Conservation (phyloP, 78 protist species). For the Emiliania huxleyi region DNA sequence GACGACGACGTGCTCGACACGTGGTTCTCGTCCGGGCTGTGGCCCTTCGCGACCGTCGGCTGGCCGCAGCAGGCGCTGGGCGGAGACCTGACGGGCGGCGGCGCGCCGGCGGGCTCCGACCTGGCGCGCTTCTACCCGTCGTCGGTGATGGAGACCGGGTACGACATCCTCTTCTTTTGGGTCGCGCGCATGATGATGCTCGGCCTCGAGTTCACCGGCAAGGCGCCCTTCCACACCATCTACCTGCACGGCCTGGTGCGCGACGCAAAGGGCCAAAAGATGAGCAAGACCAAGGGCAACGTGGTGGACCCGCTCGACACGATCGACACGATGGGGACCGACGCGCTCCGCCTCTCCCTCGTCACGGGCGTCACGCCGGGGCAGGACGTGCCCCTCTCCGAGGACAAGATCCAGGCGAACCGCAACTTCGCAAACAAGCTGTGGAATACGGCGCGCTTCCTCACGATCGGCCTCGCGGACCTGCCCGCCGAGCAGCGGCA, state of each 20-base stretch:
- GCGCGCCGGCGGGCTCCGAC: slow-evolving; percentile 13
- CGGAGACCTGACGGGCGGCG: not conserved
- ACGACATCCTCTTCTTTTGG: slow-evolving; percentile 95
- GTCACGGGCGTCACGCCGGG: slow-evolving; percentile 35
- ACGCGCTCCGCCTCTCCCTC: slow-evolving; percentile 82
- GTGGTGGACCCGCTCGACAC: slow-evolving; percentile 63
- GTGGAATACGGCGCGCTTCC: slow-evolving; percentile 4
- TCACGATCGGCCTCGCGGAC: not conserved
- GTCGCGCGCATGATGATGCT: slow-evolving; percentile 95
- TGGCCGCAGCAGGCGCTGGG: slow-evolving; percentile 51
- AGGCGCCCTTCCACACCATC: slow-evolving; percentile 73
- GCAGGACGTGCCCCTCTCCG: not conserved
- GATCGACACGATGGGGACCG: slow-evolving; percentile 85
- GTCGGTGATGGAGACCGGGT: slow-evolving; percentile 89
- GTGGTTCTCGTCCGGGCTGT: slow-evolving; percentile 89
- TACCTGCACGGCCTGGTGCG: slow-evolving; percentile 79
- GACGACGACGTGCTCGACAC: slow-evolving; percentile 96
- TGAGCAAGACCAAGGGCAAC: slow-evolving; percentile 67
- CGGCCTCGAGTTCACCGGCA: slow-evolving; percentile 53
- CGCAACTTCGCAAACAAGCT: slow-evolving; percentile 86
- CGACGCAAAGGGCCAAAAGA: slow-evolving; percentile 62
- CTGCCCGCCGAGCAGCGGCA: too few relatives aligned
- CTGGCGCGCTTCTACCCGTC: slow-evolving; percentile 72
- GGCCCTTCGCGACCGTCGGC: slow-evolving; percentile 75
- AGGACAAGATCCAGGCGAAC: slow-evolving; percentile 59